Percentiles rank a stretch among this genome's conserved stretches.
phyloP scores from a whole-genome alignment of 345 rosid genomes.

The Heritiera littoralis region DNA sequence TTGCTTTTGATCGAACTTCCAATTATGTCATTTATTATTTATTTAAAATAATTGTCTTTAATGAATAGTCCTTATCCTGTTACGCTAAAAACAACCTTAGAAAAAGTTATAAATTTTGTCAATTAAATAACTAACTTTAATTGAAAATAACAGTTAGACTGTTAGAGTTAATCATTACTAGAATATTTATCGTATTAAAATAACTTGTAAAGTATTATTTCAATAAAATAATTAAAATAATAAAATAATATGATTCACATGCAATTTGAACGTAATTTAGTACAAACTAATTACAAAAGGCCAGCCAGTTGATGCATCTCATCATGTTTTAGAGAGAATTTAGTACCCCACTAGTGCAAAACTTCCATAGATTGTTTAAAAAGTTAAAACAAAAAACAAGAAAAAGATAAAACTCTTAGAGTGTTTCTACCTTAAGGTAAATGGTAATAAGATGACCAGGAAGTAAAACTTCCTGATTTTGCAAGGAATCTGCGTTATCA shows the following conservation, averaged over 20 bases:
- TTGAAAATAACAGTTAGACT: not conserved
- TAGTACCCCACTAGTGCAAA: not conserved
- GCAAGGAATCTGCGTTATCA: conserved; percentile 92
- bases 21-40: not conserved
- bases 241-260: not conserved
- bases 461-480: conserved; percentile 93
- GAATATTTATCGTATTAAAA: not conserved
- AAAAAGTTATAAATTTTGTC: not conserved
- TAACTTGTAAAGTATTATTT: conserved; percentile 7
- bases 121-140: not conserved
- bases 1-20: conserved; percentile 8
- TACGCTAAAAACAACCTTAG: not conserved
- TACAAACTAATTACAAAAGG: not conserved
- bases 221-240: not conserved
- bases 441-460: conserved; percentile 91
- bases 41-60: not conserved
- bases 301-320: not conserved
- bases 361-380: not conserved
- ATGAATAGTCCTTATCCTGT: not conserved
- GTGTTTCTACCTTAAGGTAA: conserved; percentile 71
- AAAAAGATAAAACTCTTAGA: not conserved
- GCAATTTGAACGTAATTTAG: not conserved
- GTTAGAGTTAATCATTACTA: too few species aligned
- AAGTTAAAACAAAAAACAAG: not conserved
- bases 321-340: not conserved